These are phyloP conservation scores for Lentinula detonsa DNA, from an alignment of 768 basidiomycete species.

Conservation along the genomic window DNA sequence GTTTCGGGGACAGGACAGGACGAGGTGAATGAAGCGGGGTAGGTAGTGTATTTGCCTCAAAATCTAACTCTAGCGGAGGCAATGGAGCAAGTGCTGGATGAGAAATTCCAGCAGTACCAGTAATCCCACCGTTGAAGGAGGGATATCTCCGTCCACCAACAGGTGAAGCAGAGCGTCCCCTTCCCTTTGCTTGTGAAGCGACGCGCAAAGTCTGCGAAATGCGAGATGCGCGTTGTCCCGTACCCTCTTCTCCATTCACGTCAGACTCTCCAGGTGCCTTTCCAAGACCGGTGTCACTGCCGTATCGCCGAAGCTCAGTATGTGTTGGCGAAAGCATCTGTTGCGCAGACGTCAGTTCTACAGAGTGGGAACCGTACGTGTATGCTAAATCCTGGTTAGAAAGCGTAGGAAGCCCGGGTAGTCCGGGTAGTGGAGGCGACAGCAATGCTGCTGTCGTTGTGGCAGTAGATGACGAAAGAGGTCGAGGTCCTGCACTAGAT, in stretches of 20 bases:
- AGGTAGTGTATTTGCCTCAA: conserved; percentile 20
- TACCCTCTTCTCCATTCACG: conserved; percentile 39
- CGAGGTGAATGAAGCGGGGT: conserved; percentile 55
- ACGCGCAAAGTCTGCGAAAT: conserved; percentile 54
- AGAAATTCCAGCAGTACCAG: neutral
- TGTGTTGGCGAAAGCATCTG: neutral
- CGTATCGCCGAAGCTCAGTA: neutral
- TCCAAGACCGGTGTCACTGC: neutral
- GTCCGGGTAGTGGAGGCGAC: conserved; percentile 1
- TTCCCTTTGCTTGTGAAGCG: conserved; percentile 27
- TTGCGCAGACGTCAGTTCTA: neutral
- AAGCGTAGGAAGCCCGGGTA: neutral
- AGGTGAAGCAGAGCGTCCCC: conserved; percentile 59
- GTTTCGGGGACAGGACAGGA: conserved; percentile 63
- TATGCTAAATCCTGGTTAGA: neutral
- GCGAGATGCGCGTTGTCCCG: conserved; percentile 54
- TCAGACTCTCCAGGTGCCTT: neutral
- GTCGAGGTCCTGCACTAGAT: neutral
- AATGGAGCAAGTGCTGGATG: neutral
- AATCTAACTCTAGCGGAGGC: conserved; percentile 13
- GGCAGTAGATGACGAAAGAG: conserved; percentile 2
- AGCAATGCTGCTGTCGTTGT: neutral
- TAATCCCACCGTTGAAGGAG: neutral
- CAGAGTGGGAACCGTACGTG: neutral
- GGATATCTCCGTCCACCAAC: neutral